These are phyloP conservation scores for Rhynchospora pubera DNA, from an alignment of 176 grass and related monocot genomes.

Conservation along the genomic window DNA sequence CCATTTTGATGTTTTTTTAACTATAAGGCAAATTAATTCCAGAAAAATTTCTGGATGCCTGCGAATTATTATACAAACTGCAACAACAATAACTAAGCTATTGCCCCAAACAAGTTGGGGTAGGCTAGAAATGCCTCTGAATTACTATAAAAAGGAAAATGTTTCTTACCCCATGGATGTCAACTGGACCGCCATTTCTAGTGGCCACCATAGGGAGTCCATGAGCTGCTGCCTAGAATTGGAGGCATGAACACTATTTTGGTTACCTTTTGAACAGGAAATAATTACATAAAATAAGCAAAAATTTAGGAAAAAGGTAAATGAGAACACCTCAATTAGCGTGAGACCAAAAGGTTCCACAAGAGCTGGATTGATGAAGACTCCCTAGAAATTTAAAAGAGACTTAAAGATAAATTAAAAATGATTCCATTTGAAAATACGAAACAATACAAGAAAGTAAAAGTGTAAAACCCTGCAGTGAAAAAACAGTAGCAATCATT, in stretches of 20 bases:
- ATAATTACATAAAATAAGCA: background rate
- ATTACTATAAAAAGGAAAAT: background rate
- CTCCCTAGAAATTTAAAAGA: constrained; percentile 53
- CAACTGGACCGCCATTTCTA: constrained; percentile 91
- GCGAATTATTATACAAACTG: background rate
- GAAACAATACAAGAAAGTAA: background rate
- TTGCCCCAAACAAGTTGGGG: too few species aligned
- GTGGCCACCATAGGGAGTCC: constrained; percentile 97
- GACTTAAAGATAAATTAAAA: background rate
- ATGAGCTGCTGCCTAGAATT: constrained; percentile 72
- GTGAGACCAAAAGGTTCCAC: constrained; percentile 98
- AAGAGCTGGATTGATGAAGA: constrained; percentile 98
- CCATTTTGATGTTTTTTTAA: background rate
- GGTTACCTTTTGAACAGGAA: background rate
- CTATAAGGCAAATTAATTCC: background rate
- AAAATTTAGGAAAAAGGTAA: background rate
- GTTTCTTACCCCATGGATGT: constrained; percentile 66
- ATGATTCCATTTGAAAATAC: background rate
- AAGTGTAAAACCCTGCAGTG: background rate
- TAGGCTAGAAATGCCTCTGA: too few species aligned
- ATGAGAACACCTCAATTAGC: constrained; percentile 69
- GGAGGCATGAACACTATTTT: background rate
- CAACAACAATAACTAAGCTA: too few species aligned
- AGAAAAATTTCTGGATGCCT: background rate
- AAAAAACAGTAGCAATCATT: background rate